Conservation (phyloP, 1,139 yeast genomes). For the Hyphopichia fennica region DNA sequence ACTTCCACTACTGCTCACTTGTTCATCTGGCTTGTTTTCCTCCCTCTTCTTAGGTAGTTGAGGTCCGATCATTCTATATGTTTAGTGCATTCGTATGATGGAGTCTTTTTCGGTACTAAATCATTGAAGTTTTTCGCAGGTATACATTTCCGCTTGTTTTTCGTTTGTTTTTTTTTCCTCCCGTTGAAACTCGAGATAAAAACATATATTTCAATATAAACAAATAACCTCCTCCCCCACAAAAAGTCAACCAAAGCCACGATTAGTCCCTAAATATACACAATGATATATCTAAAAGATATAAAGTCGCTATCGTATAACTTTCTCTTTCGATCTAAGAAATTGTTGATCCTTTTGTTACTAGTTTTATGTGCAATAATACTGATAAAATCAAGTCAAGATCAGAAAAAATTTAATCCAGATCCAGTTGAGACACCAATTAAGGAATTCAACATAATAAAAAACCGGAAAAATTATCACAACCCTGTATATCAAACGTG, state of each 20-base stretch:
- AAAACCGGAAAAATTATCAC: slow-evolving; percentile 9
- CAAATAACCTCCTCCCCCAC: too few species aligned
- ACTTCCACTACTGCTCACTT: background rate
- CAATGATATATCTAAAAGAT: background rate
- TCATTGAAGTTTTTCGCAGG: background rate
- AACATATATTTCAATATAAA: too few species aligned
- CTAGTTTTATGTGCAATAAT: background rate
- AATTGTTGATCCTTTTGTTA: background rate
- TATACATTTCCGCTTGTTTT: too few species aligned
- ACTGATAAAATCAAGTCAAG: background rate
- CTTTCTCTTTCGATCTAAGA: slow-evolving; percentile 4
- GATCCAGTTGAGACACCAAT: background rate
- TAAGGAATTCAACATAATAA: background rate
- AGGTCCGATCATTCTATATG: slow-evolving; percentile 11
- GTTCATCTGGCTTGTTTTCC: slow-evolving; percentile 3
- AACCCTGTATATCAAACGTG: slow-evolving; percentile 15
- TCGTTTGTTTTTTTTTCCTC: too few species aligned
- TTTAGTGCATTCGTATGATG: too few species aligned
- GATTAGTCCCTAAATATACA: too few species aligned
- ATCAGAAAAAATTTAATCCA: background rate
- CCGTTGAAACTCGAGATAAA: too few species aligned
- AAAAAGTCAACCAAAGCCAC: too few species aligned
- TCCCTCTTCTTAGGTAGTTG: slow-evolving; percentile 5
- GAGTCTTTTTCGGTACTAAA: too few species aligned
- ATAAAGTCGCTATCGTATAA: background rate